Percentiles rank a stretch among this genome's conserved stretches.
These are phyloP conservation scores for Wickerhamomyces silvicola DNA, from an alignment of 805 yeast genomes.

Conservation along the genomic window DNA sequence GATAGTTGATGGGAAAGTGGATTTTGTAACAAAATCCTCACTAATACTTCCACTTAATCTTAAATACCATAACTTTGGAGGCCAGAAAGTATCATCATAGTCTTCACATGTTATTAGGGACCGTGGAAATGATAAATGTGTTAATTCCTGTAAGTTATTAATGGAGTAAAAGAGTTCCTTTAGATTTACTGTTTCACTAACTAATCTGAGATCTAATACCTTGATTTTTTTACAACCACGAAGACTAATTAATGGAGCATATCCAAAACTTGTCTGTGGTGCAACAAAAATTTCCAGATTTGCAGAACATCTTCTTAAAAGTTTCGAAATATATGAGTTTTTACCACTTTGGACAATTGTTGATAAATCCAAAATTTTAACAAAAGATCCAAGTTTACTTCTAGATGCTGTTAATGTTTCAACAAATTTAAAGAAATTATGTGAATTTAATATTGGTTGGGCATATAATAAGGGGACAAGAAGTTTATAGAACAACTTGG, in stretches of 20 bases:
- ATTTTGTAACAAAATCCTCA: constrained; percentile 63
- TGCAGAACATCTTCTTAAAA: constrained; percentile 69
- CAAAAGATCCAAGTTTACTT: constrained; percentile 47
- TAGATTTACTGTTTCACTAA: constrained; percentile 84
- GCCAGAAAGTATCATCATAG: constrained; percentile 62
- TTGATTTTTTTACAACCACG: constrained; percentile 59
- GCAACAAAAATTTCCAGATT: constrained; percentile 69
- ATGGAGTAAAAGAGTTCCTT: constrained; percentile 75
- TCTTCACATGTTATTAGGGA: constrained; percentile 71
- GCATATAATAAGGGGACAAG: constrained; percentile 62
- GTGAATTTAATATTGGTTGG: constrained; percentile 55
- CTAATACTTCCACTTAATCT: constrained; percentile 87
- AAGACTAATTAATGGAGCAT: constrained; percentile 79
- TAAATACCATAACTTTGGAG: constrained; percentile 61
- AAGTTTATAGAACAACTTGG: constrained; percentile 51
- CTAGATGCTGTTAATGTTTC: constrained; percentile 51
- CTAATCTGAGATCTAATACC: constrained; percentile 72
- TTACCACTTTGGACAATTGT: constrained; percentile 85
- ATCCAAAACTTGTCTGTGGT: constrained; percentile 93
- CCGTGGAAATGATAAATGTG: constrained; percentile 81
- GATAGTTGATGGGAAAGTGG: constrained; percentile 69
- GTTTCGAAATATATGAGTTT: constrained; percentile 80
- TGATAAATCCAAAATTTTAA: constrained; percentile 65
- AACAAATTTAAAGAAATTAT: constrained; percentile 68
- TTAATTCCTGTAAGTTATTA: constrained; percentile 50